Conservation (phyloP, 345 rosid genomes). For the Aquilaria malaccensis region DNA sequence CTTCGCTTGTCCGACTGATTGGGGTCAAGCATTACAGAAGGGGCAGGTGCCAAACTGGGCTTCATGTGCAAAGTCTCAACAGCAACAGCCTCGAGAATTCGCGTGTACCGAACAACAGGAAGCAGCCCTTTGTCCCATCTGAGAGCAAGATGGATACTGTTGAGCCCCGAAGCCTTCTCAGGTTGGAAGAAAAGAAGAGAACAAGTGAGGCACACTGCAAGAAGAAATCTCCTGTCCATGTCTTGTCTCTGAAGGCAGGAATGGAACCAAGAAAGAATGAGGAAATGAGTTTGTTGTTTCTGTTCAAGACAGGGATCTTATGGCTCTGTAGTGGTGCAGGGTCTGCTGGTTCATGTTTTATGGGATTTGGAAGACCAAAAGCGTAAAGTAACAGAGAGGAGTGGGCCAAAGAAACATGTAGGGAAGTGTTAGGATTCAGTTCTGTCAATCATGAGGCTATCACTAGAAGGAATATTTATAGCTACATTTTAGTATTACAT, state of each 20-base stretch:
- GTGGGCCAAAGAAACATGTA: slow-evolving; percentile 32
- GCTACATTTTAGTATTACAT: too few relatives aligned
- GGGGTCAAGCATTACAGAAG: slow-evolving; percentile 46
- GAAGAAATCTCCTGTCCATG: slow-evolving; percentile 40
- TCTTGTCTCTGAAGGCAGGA: slow-evolving; percentile 7
- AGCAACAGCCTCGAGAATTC: slow-evolving; percentile 30
- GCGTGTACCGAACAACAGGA: slow-evolving; percentile 25
- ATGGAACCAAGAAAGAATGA: slow-evolving; percentile 5
- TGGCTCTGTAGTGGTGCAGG: slow-evolving; percentile 23
- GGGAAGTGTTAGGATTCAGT: slow-evolving; percentile 43
- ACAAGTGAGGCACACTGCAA: slow-evolving; percentile 23
- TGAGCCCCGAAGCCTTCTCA: slow-evolving; percentile 28
- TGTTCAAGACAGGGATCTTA: slow-evolving; percentile 14
- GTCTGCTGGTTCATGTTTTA: slow-evolving; percentile 18
- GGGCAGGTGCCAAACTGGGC: slow-evolving; percentile 39
- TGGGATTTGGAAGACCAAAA: slow-evolving; percentile 30
- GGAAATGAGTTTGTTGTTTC: slow-evolving; percentile 8
- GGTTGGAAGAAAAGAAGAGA: slow-evolving; percentile 27
- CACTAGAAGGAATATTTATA: slow-evolving; percentile 31
- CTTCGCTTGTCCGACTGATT: slow-evolving; percentile 58
- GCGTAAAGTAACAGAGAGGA: slow-evolving; percentile 15
- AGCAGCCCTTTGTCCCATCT: slow-evolving; percentile 31
- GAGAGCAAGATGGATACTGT: slow-evolving; percentile 28
- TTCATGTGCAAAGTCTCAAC: slow-evolving; percentile 21
- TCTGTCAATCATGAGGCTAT: slow-evolving; percentile 35